Evolutionary conservation across 768 basidiomycete species (phyloP), one percentile per base, ranked within the genome.

Genomic region (Phlebiopsis flavidoalba): DNA sequence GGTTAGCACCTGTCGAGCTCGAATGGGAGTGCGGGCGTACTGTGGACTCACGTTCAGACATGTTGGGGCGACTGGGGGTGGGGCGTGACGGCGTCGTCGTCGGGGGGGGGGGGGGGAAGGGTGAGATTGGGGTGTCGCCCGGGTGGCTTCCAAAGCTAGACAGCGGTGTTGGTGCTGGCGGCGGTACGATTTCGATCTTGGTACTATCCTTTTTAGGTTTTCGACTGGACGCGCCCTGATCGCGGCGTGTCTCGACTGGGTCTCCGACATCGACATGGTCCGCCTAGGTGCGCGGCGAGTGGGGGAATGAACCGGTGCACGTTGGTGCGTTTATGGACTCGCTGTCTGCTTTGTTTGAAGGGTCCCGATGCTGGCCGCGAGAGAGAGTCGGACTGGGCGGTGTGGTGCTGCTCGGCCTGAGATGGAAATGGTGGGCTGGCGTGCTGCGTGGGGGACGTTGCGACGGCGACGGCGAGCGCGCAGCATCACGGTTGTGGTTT

Each of bases 241-340:
- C 33, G 33, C 15, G 60, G 53, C n/a, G 49, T 61, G 36, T n/a
- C 57, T 46, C 14, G 49, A 33, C 3, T 35, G 35, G 57, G n/a
- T n/a, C 61, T 57, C n/a, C 5, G 61, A 54, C 57, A 66, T 33
- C 21, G 68, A 67, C 37, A 60, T 58, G 19, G n/a, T n/a, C 58
- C 31, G 48, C 63, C 60, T 15, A n/a, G n/a, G 61, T 68, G 5
- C 62, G 67, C 2, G 73, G 74, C 6, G 74, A 74, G 0, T n/a
- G 73, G 73, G 5, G 73, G 74, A 19, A 74, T 69, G 46, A 74
- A 65, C 2, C n/a, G n/a, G 72, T 74, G 17, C n/a, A 74, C 72
- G 53, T 70, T 70, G 7, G 65, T 71, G n/a, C n/a, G 8, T 68
- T 67, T 26, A 63, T 65, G 17, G 65, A 68, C 49, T 66, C 65